Base-by-base conservation (phyloP, 441 rosid species). In the Bruguiera hainesii region DNA sequence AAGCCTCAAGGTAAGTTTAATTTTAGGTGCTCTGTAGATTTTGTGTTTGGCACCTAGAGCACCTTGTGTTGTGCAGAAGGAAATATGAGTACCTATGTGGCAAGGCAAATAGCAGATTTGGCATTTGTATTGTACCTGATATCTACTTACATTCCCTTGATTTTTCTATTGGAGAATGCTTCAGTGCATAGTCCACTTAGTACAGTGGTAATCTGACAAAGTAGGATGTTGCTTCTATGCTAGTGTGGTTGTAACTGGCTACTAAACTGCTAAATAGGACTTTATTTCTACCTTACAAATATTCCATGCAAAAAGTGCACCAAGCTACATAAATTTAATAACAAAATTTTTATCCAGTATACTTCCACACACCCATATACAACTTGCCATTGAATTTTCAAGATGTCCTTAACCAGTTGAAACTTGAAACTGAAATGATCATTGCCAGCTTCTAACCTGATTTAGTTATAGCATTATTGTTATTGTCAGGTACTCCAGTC, bases 1-100 rank as follows among this genome's bases (percentile, higher is more conserved):
- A 90, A 84, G 79, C 61, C 80, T 37, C 79, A 87, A 78, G 98
- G 98, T 93, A 56, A 6, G 64, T 26, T 50, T 19, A 55, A 30
- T 30, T 51, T 61, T 50, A 18, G 28, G 16, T 62, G 20, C 51
- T 20, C 20, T 58, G 28, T 59, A 20, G 18, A 23, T 18, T 18
- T 13, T 55, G 30, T 69, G 7, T 20, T 51, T 11, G 20, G 20
- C 5, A 39, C 35, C 57, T 61, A 42, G 13, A 35, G 20, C 42
- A 33, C 13, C 10, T 61, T 46, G 26, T 25, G 3, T 13, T 49
- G 19, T 48, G 52, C 46, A 67, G 84, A 85, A 84, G 88, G 88
- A 86, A 60, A 79, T 76, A 55, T 61, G 20, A 62, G 31, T 35
- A 33, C 21, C 59, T 26, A 28, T 20, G 5, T 8, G 2, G 52